Percentiles rank a stretch among this genome's conserved stretches.
Conservation (phyloP, 2,329 filamentous ascomycete genomes). For the Talaromyces sp. region DNA sequence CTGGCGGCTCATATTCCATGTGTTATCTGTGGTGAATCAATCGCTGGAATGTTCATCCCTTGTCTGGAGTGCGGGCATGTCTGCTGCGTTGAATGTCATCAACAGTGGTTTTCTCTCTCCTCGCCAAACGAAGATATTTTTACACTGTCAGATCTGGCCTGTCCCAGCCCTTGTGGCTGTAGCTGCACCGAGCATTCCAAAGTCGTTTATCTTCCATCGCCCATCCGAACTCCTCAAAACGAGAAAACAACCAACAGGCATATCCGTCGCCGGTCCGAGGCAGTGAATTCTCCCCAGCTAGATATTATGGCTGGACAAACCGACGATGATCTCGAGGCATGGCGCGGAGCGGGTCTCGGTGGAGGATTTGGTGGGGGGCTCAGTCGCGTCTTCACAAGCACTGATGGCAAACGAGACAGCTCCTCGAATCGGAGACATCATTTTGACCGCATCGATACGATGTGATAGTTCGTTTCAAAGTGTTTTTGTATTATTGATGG, state of each 20-base stretch:
- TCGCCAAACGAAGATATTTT: background rate
- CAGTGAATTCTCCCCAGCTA: conserved; percentile 11
- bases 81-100: conserved; percentile 41
- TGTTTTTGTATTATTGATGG: background rate
- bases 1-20: conserved; percentile 34
- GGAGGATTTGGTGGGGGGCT: conserved; percentile 37
- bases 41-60: conserved; percentile 40
- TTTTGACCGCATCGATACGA: conserved; percentile 11
- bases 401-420: conserved; percentile 5
- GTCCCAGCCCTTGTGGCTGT: conserved; percentile 45
- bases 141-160: conserved; percentile 18
- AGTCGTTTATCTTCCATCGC: conserved; percentile 2
- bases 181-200: conserved; percentile 34
- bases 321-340: conserved; percentile 29
- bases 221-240: conserved; percentile 2
- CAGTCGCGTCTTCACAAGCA: conserved; percentile 29
- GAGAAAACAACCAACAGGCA: conserved; percentile 14
- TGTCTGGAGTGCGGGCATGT: conserved; percentile 45
- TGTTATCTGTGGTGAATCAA: conserved; percentile 37
- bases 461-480: conserved; percentile 1
- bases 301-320: conserved; percentile 18
- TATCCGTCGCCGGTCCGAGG: conserved; percentile 12
- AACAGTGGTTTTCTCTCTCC: conserved; percentile 31
- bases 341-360: conserved; percentile 33
- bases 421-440: conserved; percentile 9